These are phyloP conservation scores for Basipetospora chlamydospora DNA, from an alignment of 2,329 filamentous ascomycete genomes.

Conservation along the genomic window DNA sequence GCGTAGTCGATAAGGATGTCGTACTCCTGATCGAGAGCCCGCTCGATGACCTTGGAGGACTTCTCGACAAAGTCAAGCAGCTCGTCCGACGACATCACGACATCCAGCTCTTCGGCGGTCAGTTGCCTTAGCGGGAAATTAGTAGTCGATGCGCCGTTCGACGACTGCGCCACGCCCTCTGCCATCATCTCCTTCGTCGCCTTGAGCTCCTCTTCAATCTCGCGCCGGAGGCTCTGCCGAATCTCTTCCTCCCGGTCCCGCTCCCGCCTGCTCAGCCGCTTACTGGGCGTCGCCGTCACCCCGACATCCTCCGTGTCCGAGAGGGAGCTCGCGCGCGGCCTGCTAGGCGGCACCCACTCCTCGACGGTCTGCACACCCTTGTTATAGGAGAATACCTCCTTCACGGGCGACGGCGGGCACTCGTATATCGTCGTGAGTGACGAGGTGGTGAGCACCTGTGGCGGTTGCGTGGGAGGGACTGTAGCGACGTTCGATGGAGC, in stretches of 20 bases:
- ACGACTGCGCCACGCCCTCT: constrained; percentile 31
- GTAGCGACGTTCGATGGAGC: constrained; percentile 29
- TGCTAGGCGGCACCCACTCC: constrained; percentile 46
- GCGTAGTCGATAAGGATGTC: constrained; percentile 94
- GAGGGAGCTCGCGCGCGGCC: constrained; percentile 38
- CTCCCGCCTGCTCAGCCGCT: constrained; percentile 64
- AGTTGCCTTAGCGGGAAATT: constrained; percentile 71
- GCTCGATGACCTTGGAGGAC: constrained; percentile 92
- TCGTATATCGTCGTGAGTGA: constrained; percentile 68
- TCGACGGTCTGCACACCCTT: constrained; percentile 89
- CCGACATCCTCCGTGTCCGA: constrained; percentile 50
- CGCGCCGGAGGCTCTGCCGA: constrained; percentile 65
- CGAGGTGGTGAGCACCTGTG: constrained; percentile 60
- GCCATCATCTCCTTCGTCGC: constrained; percentile 48
- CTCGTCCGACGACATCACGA: constrained; percentile 81
- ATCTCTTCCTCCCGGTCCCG: constrained; percentile 81
- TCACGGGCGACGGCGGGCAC: constrained; percentile 57
- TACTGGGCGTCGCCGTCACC: constrained; percentile 46
- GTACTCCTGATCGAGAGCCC: constrained; percentile 88
- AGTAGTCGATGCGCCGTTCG: constrained; percentile 19
- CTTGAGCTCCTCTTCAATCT: constrained; percentile 85
- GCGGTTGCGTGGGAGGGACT: constrained; percentile 22
- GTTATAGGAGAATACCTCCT: constrained; percentile 90
- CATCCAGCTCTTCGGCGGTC: constrained; percentile 71
- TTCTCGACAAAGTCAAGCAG: constrained; percentile 92